Evolutionary conservation across 768 basidiomycete genomes (phyloP).

Genomic region (Inosperma sp.): DNA sequence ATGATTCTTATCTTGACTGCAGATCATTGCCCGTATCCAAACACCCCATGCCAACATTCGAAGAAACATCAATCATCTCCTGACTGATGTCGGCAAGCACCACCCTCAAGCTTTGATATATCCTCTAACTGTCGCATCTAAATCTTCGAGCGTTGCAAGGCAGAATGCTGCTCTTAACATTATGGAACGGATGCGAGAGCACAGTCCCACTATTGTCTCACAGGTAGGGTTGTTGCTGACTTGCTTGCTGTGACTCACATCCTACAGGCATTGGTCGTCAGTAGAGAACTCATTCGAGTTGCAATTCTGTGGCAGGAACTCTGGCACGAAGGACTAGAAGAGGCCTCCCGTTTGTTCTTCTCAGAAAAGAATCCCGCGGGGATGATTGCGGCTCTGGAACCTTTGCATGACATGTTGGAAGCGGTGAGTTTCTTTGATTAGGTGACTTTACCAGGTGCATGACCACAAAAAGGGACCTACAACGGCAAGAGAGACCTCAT

Average conservation of each 20-base stretch:
- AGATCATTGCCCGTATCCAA: slow-evolving; percentile 99
- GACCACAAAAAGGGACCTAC: slow-evolving; percentile 66
- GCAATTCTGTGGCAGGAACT: slow-evolving; percentile 98
- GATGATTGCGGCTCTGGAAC: slow-evolving; percentile 92
- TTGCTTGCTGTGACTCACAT: slow-evolving; percentile 1
- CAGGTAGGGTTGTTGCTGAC: slow-evolving; percentile 50
- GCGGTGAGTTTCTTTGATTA: slow-evolving; percentile 45
- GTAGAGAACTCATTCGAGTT: slow-evolving; percentile 91
- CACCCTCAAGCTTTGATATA: slow-evolving; percentile 98
- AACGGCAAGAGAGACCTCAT: slow-evolving; percentile 92
- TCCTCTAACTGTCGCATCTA: slow-evolving; percentile 91
- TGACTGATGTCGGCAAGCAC: slow-evolving; percentile 90
- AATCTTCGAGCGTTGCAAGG: slow-evolving; percentile 83
- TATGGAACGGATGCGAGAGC: slow-evolving; percentile 91
- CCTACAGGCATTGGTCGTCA: slow-evolving; percentile 74
- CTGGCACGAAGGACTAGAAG: slow-evolving; percentile 98
- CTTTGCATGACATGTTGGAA: slow-evolving; percentile 89
- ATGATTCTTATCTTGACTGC: slow-evolving; percentile 1
- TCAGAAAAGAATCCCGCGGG: slow-evolving; percentile 95
- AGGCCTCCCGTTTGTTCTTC: slow-evolving; percentile 94
- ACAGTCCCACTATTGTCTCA: slow-evolving; percentile 80
- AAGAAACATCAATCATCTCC: slow-evolving; percentile 79
- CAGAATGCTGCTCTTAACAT: slow-evolving; percentile 79
- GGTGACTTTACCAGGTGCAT: slow-evolving; percentile 2
- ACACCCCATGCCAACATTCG: slow-evolving; percentile 85